These are phyloP conservation scores for Botrytis aclada DNA, from an alignment of 2,329 filamentous ascomycete genomes.

Conservation along the genomic window DNA sequence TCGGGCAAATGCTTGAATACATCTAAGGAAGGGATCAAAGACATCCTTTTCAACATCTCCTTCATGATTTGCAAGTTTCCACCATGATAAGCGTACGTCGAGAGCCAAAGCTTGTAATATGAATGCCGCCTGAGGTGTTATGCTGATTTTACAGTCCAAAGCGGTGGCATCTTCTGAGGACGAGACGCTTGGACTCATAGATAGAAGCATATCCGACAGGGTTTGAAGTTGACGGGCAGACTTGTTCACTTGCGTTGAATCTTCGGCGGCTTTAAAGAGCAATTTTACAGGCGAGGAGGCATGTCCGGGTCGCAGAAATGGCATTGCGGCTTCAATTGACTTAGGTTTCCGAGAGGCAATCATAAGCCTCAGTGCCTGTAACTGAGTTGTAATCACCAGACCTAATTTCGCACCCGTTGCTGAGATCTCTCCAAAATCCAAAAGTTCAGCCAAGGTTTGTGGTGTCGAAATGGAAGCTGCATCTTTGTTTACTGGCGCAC, in stretches of 20 bases:
- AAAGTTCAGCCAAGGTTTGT: conserved; percentile 53
- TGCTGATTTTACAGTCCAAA: conserved; percentile 51
- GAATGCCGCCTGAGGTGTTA: conserved; percentile 56
- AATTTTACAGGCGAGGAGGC: conserved; percentile 57
- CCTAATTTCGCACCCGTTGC: conserved; percentile 46
- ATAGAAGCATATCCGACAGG: conserved; percentile 62
- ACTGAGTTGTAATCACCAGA: conserved; percentile 62
- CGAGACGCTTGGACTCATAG: conserved; percentile 65
- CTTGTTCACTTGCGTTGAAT: conserved; percentile 51
- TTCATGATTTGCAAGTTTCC: conserved; percentile 59
- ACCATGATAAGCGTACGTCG: conserved; percentile 60
- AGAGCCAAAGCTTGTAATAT: conserved; percentile 64
- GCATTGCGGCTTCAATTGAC: conserved; percentile 55
- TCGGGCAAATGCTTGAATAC: conserved; percentile 58
- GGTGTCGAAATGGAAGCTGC: conserved; percentile 41
- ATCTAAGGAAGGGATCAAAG: conserved; percentile 61
- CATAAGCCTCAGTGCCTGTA: conserved; percentile 62
- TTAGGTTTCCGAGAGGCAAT: conserved; percentile 57
- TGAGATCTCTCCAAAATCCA: conserved; percentile 55
- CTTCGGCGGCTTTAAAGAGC: conserved; percentile 45
- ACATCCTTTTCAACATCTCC: conserved; percentile 62
- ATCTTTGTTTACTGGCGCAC: conserved; percentile 26
- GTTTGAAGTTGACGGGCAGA: conserved; percentile 63
- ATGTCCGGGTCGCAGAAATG: conserved; percentile 52
- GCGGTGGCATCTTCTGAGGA: conserved; percentile 58